phyloP scores from a whole-genome alignment of 2,329 filamentous ascomycete genomes.

The Stromatinia cepivora region DNA sequence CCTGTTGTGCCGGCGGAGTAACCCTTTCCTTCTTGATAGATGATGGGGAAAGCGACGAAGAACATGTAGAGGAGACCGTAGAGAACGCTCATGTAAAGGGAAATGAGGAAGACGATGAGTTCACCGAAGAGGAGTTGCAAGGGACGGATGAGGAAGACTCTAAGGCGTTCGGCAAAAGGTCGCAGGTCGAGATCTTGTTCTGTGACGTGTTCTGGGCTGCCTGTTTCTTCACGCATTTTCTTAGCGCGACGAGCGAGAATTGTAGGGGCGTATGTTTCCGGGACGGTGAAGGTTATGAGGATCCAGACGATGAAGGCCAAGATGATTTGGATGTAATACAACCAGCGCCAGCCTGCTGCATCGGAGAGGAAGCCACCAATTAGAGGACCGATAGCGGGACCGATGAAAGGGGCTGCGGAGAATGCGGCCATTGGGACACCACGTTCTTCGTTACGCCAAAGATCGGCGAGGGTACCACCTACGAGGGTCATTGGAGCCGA shows the following conservation, averaged over 20 bases:
- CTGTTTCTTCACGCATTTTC: slow-evolving; percentile 69
- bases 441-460: slow-evolving; percentile 82
- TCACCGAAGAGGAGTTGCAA: slow-evolving; percentile 84
- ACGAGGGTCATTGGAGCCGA: slow-evolving; percentile 85
- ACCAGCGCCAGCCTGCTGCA: slow-evolving; percentile 73
- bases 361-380: slow-evolving; percentile 75
- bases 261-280: slow-evolving; percentile 83
- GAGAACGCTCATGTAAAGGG: slow-evolving; percentile 77
- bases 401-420: slow-evolving; percentile 78
- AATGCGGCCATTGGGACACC: slow-evolving; percentile 88
- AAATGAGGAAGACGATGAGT: slow-evolving; percentile 81
- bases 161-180: slow-evolving; percentile 66
- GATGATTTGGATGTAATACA: slow-evolving; percentile 87
- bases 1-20: slow-evolving; percentile 73
- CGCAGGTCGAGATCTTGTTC: slow-evolving; percentile 77
- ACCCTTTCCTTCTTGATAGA: slow-evolving; percentile 75
- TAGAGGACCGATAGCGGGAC: slow-evolving; percentile 75
- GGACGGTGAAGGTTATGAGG: slow-evolving; percentile 82
- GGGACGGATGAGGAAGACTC: slow-evolving; percentile 75
- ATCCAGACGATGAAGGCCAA: slow-evolving; percentile 68
- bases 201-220: slow-evolving; percentile 68
- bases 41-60: slow-evolving; percentile 54
- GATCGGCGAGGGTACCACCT: slow-evolving; percentile 76
- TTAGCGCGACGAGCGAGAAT: slow-evolving; percentile 70
- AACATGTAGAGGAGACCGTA: slow-evolving; percentile 58